Conservation (phyloP, 306 rosid species). For the Fagus sylvatica region DNA sequence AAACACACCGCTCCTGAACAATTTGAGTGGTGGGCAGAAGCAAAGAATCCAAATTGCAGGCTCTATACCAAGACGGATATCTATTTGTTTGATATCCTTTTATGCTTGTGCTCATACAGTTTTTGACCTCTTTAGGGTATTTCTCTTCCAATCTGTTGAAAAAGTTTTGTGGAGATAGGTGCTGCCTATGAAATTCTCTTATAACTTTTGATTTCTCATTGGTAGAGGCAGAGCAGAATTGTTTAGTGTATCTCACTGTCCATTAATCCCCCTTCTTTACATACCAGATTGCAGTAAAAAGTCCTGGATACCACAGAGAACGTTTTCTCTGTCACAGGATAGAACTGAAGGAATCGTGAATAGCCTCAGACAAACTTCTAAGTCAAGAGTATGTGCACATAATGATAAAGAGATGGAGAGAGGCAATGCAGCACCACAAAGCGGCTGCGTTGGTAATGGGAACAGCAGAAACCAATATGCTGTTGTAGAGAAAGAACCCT, state of each 20-base stretch:
- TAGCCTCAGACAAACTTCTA: constrained; percentile 34
- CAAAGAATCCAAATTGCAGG: no score
- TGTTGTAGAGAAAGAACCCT: constrained; percentile 30
- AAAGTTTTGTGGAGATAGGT: neutral
- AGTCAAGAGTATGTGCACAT: constrained; percentile 18
- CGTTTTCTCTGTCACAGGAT: constrained; percentile 29
- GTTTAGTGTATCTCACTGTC: constrained; percentile 3
- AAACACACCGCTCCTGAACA: constrained; percentile 26
- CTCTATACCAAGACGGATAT: no score
- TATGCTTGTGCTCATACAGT: no score
- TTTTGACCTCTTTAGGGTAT: no score
- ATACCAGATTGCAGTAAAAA: constrained; percentile 40
- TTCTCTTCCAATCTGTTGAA: no score
- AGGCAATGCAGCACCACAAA: constrained; percentile 19
- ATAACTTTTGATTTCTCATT: constrained; percentile 6
- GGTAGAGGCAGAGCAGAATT: neutral
- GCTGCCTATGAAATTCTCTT: constrained; percentile 9
- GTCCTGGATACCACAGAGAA: constrained; percentile 20
- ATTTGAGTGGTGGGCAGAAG: no score
- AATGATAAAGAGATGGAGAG: constrained; percentile 25
- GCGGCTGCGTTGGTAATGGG: constrained; percentile 21
- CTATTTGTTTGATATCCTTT: no score
- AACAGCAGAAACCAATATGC: constrained; percentile 21
- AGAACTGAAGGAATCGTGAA: constrained; percentile 54
- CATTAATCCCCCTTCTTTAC: constrained; percentile 9